Base-by-base conservation (phyloP, 2,329 filamentous ascomycete genomes). In the Peltaster fructicola region DNA sequence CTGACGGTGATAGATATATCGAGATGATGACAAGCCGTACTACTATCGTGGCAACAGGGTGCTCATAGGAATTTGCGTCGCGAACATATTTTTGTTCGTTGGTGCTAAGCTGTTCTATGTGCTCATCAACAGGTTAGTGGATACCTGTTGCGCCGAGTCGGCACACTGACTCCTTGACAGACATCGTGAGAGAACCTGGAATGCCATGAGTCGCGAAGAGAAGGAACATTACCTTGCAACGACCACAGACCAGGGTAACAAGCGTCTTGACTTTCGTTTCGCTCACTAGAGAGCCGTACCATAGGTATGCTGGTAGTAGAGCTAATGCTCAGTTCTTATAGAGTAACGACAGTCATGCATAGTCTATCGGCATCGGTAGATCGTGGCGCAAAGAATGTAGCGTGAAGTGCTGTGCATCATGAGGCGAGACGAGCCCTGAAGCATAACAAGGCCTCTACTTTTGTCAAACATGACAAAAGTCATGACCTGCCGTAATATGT, bases 21-120 rank as follows among this genome's bases (percentile, higher is more conserved):
- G 46, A 52, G 35, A 24, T 7, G 23, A 23, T 11, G 20, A 29
- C 12, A 7, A 4, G 6, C 22, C 26, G 8, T 15, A 57, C 5
- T 69, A 71, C 29, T 49, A 52, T 2, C 50, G 52, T 0, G 68
- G 68, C 0, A 70, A 72, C 30, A 55, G 52, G 22, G 52, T 58
- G 0, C 42, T 71, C 1, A 53, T 73, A 23, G 57, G 41, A 0
- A 54, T 71, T 24, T 56, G 55, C 12, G 35, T 54, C 1, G 46
- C 59, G 13, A 59, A 62, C 14, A 58, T 72, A 8, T 38, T 52
- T 0, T 30, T 66, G 0, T 66, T 67, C 32, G 25, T 63, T 5
- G 42, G 49, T 0, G 54, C 61, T 2, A 68, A 68, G 40, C 24
- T 52, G 1, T 69, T 63, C 35, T 70, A 70, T 34, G 40, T 62